These are phyloP conservation scores for Brassica incana DNA, from an alignment of 345 rosid species.

Conservation along the genomic window DNA sequence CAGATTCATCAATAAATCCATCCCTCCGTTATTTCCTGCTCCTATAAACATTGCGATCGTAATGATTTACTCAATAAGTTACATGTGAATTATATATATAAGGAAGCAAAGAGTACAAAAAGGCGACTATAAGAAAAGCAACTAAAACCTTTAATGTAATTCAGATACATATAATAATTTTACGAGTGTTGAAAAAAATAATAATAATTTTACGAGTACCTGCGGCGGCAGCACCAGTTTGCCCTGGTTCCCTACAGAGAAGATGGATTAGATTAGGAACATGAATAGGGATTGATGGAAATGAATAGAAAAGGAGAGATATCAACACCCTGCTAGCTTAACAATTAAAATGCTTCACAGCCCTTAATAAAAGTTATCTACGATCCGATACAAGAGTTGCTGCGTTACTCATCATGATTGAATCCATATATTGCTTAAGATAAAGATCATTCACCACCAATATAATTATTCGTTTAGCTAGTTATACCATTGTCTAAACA, in stretches of 20 bases:
- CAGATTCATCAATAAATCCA: constrained; percentile 87
- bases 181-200: background rate
- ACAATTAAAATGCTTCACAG: background rate
- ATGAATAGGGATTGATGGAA: constrained; percentile 13
- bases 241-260: constrained; percentile 53
- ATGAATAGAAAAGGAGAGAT: background rate
- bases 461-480: background rate
- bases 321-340: background rate
- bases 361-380: background rate
- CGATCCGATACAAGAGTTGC: constrained; percentile 8
- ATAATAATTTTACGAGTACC: constrained; percentile 40
- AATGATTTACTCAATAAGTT: constrained; percentile 8
- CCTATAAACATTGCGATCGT: constrained; percentile 34
- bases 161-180: background rate
- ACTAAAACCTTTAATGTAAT: constrained; percentile 5
- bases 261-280: constrained; percentile 12
- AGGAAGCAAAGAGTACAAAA: background rate
- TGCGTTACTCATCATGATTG: background rate
- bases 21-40: constrained; percentile 44
- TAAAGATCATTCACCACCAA: constrained; percentile 1
- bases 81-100: background rate
- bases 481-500: background rate
- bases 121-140: constrained; percentile 3
- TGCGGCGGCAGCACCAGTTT: constrained; percentile 53
- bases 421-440: background rate